Percentiles rank a stretch among this genome's conserved stretches.
These are phyloP conservation scores for Cubamyces lactineus DNA, from an alignment of 768 basidiomycete species.

Conservation along the genomic window DNA sequence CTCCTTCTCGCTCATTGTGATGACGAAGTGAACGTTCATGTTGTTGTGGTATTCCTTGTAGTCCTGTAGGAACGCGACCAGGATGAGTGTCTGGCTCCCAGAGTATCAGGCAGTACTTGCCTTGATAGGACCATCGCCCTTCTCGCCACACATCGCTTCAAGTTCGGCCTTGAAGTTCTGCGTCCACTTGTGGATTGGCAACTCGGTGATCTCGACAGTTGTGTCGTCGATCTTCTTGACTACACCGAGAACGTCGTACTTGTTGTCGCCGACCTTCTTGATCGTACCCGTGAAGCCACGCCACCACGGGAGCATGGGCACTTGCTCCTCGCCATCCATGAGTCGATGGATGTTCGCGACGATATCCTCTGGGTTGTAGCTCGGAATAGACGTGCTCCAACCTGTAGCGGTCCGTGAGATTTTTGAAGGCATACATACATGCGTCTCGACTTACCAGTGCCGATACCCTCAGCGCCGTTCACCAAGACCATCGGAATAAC, in stretches of 20 bases:
- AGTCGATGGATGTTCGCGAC: slow-evolving; percentile 84
- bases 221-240: slow-evolving; percentile 78
- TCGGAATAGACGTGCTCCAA: slow-evolving; percentile 93
- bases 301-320: slow-evolving; percentile 96
- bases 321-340: slow-evolving; percentile 83
- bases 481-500: slow-evolving; percentile 85
- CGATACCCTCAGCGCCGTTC: slow-evolving; percentile 97
- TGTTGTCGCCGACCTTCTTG: slow-evolving; percentile 79
- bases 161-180: slow-evolving; percentile 89
- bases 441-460: slow-evolving; percentile 66
- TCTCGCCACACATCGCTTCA: slow-evolving; percentile 87
- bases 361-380: slow-evolving; percentile 91
- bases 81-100: not conserved
- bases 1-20: slow-evolving; percentile 79
- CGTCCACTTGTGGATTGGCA: slow-evolving; percentile 97
- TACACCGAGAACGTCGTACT: slow-evolving; percentile 79
- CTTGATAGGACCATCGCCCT: slow-evolving; percentile 81
- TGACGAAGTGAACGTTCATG: slow-evolving; percentile 83
- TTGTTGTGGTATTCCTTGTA: slow-evolving; percentile 98
- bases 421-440: not conserved
- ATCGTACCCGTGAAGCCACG: slow-evolving; percentile 91
- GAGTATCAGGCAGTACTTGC: slow-evolving; percentile 38
- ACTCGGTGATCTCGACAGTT: slow-evolving; percentile 93
- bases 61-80: slow-evolving; percentile 56
- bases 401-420: slow-evolving; percentile 48